Conservation (phyloP, 768 basidiomycete species). For the Kwoniella sp. region DNA sequence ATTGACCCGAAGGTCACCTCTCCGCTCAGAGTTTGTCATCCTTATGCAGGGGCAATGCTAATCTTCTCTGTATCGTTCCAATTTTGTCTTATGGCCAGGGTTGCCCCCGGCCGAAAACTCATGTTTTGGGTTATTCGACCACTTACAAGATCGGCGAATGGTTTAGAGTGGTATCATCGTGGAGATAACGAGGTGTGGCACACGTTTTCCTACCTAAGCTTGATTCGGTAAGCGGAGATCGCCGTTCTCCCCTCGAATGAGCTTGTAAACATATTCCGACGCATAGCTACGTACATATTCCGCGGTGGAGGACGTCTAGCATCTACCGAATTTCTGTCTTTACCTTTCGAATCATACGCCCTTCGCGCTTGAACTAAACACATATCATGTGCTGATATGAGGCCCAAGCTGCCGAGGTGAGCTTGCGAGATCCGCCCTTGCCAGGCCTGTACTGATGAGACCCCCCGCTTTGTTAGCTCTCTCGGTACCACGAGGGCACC, state of each 20-base stretch:
- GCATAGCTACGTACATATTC: no score
- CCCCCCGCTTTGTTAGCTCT: neutral
- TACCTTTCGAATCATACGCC: no score
- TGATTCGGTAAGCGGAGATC: neutral
- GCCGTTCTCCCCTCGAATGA: neutral
- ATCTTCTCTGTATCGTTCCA: conserved; percentile 99
- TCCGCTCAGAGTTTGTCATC: conserved; percentile 81
- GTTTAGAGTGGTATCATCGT: neutral
- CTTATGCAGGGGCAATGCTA: conserved; percentile 99
- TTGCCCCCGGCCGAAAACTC: conserved; percentile 9
- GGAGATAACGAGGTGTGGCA: neutral
- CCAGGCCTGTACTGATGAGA: neutral
- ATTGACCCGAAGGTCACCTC: conserved; percentile 18
- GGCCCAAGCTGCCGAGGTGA: neutral
- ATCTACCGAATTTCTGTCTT: neutral
- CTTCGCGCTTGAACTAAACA: neutral
- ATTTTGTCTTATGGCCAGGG: conserved; percentile 89
- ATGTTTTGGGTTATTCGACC: neutral
- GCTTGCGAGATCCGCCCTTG: neutral
- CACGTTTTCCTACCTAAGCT: no score
- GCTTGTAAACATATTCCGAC: no score
- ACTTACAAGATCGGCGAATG: neutral
- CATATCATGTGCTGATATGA: neutral
- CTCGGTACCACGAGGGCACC: no score
- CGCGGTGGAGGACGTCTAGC: neutral